These are phyloP conservation scores for Backusella morwellensis DNA, from an alignment of 192 early-diverging fungal genomes.

Conservation along the genomic window DNA sequence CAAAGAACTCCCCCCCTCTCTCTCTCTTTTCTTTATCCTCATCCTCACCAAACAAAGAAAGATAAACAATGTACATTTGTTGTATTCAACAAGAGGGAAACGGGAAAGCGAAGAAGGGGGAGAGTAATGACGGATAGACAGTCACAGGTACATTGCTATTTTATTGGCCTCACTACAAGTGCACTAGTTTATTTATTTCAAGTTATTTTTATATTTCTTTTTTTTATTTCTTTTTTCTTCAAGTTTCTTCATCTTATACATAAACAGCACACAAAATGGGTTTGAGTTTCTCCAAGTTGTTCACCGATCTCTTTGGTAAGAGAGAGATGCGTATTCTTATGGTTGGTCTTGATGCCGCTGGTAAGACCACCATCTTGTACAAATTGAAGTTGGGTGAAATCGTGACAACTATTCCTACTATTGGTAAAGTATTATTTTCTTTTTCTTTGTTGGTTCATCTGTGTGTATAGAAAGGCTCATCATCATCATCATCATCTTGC, in stretches of 20 bases:
- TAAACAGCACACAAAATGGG: slow-evolving; percentile 58
- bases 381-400: slow-evolving; percentile 98
- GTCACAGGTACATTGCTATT: background rate
- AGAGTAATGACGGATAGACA: background rate
- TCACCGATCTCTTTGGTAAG: slow-evolving; percentile 77
- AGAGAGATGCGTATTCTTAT: slow-evolving; percentile 97
- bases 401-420: slow-evolving; percentile 98
- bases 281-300: slow-evolving; percentile 75
- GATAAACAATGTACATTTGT: too few species aligned
- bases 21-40: too few species aligned
- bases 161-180: background rate
- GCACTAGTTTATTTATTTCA: background rate
- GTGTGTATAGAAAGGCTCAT: background rate
- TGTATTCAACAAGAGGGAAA: too few species aligned
- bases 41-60: too few species aligned
- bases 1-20: too few species aligned
- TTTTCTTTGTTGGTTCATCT: too few species aligned
- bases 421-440: slow-evolving; percentile 59
- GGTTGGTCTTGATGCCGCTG: slow-evolving; percentile 90
- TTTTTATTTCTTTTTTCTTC: background rate
- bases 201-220: background rate
- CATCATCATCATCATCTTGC: background rate
- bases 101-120: too few species aligned
- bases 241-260: background rate
- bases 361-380: slow-evolving; percentile 99